Conservation (phyloP, 2,329 filamentous ascomycete species). For the Phyllosticta citribraziliensis region DNA sequence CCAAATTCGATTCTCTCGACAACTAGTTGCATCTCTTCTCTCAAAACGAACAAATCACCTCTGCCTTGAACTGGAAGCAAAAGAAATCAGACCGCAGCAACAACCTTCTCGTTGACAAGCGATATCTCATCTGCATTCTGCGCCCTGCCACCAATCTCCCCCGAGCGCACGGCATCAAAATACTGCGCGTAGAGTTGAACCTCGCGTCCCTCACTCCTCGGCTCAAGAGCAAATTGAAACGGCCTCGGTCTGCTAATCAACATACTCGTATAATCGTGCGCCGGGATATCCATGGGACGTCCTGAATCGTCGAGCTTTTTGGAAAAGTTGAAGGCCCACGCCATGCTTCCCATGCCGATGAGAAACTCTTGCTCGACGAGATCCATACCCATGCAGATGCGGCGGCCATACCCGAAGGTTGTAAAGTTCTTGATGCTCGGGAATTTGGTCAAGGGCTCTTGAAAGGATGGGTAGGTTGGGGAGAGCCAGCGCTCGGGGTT, state of each 20-base stretch:
- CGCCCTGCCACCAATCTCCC: background rate
- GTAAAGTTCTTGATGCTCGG: slow-evolving; percentile 12
- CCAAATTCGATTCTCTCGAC: too few species aligned
- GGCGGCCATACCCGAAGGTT: slow-evolving; percentile 40
- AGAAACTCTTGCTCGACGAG: slow-evolving; percentile 14
- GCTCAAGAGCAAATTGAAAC: slow-evolving; percentile 3
- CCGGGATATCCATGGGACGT: background rate
- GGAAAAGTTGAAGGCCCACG: slow-evolving; percentile 13
- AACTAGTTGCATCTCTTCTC: too few species aligned
- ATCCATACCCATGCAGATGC: slow-evolving; percentile 29
- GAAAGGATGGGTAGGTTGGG: slow-evolving; percentile 12
- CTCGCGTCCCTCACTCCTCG: slow-evolving; percentile 1
- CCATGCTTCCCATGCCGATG: slow-evolving; percentile 11
- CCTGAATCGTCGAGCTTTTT: slow-evolving; percentile 7
- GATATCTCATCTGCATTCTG: background rate
- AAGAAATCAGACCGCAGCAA: background rate
- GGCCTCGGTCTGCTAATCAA: slow-evolving; percentile 5
- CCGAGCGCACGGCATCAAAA: background rate
- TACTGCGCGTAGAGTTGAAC: background rate
- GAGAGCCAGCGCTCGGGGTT: slow-evolving; percentile 42
- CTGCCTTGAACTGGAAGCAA: background rate
- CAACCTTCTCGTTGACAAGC: background rate
- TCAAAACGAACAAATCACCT: background rate
- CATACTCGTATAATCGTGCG: slow-evolving; percentile 3
- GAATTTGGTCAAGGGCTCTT: slow-evolving; percentile 11